Base-by-base conservation (phyloP, 257 asterid species). In the Verbena officinalis region DNA sequence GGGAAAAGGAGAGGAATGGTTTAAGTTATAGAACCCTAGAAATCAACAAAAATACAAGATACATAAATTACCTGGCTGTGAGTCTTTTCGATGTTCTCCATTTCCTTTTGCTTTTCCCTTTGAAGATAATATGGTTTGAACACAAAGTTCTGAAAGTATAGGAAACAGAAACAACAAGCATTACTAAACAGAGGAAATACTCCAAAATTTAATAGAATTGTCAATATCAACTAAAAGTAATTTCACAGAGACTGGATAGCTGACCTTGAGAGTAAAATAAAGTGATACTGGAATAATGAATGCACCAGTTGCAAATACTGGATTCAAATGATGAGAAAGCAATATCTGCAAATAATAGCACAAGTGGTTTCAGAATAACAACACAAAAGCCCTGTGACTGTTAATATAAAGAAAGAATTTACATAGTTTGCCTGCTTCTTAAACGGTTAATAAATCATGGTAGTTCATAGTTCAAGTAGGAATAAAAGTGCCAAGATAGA, bases 191-290 rank as follows among this genome's bases (percentile, higher is more conserved):
- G 46, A 40, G 39, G 14, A 31, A 46, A 38, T 54, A 33, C 70
- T 62, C 56, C 44, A 63, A 33, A 22, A 31, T 56, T 55, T 61
- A 50, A 49, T n/a, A 38, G 55, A 30, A 27, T 8, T 36, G n/a
- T 31, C 55, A 55, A 34, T 46, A 27, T 12, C 53, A 55, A 55
- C 51, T 21, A 57, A 63, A 55, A 64, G 48, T 54, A 23, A 42
- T 20, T 38, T 13, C 46, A 67, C 15, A 21, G 70, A 21, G 70
- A 46, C 24, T 44, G 61, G 59, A 71, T 59, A 38, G 27, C 85
- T 40, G 60, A 94, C 99, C 98, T 94, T 82, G 72, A 90, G 81
- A 7, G 86, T 70, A 73, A 84, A 88, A 81, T 90, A 94, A 20
- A 94, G 73, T 9, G 99, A 88, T 19, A 80, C 72, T 33, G 99